These are phyloP conservation scores for Fusarium veterinarium DNA, from an alignment of 2,329 filamentous ascomycete genomes.

Conservation along the genomic window DNA sequence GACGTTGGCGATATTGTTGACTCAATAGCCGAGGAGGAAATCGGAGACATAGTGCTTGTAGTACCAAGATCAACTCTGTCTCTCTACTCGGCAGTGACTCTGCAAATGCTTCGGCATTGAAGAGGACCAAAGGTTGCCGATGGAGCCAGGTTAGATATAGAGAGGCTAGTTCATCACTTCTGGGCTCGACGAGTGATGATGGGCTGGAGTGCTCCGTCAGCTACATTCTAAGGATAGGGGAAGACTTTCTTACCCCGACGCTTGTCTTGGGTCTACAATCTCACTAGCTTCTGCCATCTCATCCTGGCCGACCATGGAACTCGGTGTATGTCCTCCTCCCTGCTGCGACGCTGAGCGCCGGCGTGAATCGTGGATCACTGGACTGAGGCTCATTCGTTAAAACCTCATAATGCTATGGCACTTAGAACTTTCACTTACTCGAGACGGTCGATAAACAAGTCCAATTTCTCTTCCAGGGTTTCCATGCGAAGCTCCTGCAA, in stretches of 20 bases:
- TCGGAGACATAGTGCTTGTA: not conserved
- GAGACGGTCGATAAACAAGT: not conserved
- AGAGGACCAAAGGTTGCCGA: not conserved
- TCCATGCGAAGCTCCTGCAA: not conserved
- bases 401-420: rapidly evolving
- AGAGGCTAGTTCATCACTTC: not conserved
- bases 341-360: not conserved
- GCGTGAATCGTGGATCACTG: not conserved
- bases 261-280: rapidly evolving
- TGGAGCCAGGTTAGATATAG: not conserved
- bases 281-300: not conserved
- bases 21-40: not conserved
- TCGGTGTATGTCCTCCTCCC: not conserved
- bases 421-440: not conserved
- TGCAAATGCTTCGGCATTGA: not conserved
- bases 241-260: not conserved
- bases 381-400: rapidly evolving
- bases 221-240: rapidly evolving
- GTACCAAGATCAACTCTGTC: not conserved
- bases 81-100: not conserved
- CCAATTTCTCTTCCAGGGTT: not conserved
- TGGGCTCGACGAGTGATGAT: not conserved
- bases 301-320: not conserved
- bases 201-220: not conserved
- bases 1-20: not conserved